phyloP scores from a whole-genome alignment of 306 rosid species.

The Trichosanthes truncata region DNA sequence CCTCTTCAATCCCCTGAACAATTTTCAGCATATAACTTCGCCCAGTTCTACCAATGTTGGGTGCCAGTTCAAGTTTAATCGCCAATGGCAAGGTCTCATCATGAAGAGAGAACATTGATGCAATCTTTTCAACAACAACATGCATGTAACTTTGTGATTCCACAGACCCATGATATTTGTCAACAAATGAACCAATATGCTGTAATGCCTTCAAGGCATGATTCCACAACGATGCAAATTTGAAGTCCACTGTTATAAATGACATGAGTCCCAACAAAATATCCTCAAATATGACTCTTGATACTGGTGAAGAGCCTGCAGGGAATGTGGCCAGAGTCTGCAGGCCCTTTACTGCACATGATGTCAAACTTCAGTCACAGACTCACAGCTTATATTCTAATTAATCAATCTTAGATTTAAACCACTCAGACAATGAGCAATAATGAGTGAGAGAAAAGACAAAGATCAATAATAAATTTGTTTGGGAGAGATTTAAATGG shows the following conservation, averaged over 20 bases:
- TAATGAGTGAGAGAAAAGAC: background rate
- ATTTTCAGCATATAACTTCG: conserved; percentile 52
- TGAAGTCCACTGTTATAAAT: conserved; percentile 44
- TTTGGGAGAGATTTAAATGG: background rate
- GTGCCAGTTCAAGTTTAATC: conserved; percentile 60
- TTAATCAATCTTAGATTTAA: background rate
- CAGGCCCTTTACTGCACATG: conserved; percentile 73
- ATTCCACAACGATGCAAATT: conserved; percentile 50
- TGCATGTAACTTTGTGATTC: conserved; percentile 45
- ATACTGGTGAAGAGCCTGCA: conserved; percentile 51
- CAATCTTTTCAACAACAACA: conserved; percentile 48
- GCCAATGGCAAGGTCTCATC: conserved; percentile 44
- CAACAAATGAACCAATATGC: conserved; percentile 57
- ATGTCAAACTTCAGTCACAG: background rate
- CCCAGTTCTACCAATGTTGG: conserved; percentile 61
- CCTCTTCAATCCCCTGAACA: conserved; percentile 58
- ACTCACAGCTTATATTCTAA: background rate
- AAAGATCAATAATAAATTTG: background rate
- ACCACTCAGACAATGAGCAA: background rate
- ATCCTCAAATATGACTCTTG: conserved; percentile 37
- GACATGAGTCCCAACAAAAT: conserved; percentile 57
- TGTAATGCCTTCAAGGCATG: conserved; percentile 56
- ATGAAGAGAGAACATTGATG: conserved; percentile 39
- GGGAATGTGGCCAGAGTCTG: conserved; percentile 64
- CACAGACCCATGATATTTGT: conserved; percentile 42